Conservation (phyloP, 495 filamentous ascomycete species). For the Penicillium robsamsonii region DNA sequence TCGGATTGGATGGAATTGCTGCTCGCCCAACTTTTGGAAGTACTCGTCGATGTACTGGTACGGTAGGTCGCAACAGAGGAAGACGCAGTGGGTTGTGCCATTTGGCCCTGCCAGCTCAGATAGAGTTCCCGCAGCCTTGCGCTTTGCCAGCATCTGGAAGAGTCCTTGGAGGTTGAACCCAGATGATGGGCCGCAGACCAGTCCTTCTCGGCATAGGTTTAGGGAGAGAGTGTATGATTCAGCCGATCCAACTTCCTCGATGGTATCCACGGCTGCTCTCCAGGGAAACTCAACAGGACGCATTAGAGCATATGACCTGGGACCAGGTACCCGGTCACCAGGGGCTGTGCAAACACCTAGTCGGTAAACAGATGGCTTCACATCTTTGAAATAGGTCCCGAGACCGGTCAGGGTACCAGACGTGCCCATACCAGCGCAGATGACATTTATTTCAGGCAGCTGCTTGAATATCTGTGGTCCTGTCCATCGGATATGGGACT, state of each 20-base stretch:
- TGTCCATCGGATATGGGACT: conserved; percentile 59
- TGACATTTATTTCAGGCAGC: conserved; percentile 55
- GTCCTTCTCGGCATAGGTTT: conserved; percentile 53
- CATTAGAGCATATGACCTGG: conserved; percentile 52
- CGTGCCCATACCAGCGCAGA: conserved; percentile 59
- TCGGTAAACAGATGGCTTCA: conserved; percentile 50
- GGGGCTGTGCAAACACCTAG: conserved; percentile 55
- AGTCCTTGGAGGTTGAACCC: conserved; percentile 57
- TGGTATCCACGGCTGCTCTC: conserved; percentile 50
- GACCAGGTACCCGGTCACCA: conserved; percentile 58
- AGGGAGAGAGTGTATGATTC: conserved; percentile 56
- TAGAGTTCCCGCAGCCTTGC: conserved; percentile 45
- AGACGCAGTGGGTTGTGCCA: conserved; percentile 55
- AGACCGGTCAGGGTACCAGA: conserved; percentile 54
- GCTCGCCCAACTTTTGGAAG: conserved; percentile 51
- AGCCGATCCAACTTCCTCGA: conserved; percentile 53
- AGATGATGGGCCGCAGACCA: conserved; percentile 60
- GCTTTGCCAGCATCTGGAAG: conserved; percentile 49
- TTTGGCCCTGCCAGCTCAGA: conserved; percentile 42
- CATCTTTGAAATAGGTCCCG: conserved; percentile 51
- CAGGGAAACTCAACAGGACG: conserved; percentile 57
- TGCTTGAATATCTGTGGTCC: conserved; percentile 58
- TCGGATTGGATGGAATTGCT: conserved; percentile 54
- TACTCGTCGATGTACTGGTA: conserved; percentile 63
- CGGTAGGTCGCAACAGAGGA: conserved; percentile 60